These are phyloP conservation scores for Penicillium brasilianum DNA, from an alignment of 2,329 filamentous ascomycete species.

Conservation along the genomic window DNA sequence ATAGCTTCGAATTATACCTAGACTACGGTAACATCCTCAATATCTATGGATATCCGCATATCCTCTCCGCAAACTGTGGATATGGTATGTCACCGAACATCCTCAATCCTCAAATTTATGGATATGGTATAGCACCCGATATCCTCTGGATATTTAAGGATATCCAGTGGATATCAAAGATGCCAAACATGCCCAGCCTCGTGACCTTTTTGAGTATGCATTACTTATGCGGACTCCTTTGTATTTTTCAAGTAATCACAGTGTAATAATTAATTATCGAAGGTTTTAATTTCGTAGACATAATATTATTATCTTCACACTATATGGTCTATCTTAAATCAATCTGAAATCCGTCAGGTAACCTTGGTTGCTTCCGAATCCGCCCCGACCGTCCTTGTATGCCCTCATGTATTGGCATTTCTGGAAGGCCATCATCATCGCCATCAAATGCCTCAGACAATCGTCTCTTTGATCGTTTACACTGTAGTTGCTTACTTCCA, in stretches of 20 bases:
- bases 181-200: neutral
- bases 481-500: neutral
- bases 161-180: neutral
- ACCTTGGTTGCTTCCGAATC: neutral
- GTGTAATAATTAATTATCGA: constrained; percentile 5
- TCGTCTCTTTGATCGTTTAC: neutral
- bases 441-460: neutral
- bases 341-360: neutral
- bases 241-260: neutral
- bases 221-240: neutral
- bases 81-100: constrained; percentile 6
- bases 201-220: neutral
- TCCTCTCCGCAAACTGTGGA: constrained; percentile 10
- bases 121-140: neutral
- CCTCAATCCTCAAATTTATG: neutral
- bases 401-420: neutral
- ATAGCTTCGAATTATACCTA: constrained; percentile 40
- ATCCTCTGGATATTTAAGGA: neutral
- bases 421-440: neutral
- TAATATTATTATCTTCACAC: neutral
- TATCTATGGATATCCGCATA: constrained; percentile 12
- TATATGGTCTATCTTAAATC: neutral
- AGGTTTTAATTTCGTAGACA: constrained; percentile 4
- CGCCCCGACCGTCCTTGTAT: neutral
- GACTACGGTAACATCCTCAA: constrained; percentile 11